Evolutionary conservation across 1,139 yeast species (phyloP).

Genomic region (Hemisphaericaspora subhashii): DNA sequence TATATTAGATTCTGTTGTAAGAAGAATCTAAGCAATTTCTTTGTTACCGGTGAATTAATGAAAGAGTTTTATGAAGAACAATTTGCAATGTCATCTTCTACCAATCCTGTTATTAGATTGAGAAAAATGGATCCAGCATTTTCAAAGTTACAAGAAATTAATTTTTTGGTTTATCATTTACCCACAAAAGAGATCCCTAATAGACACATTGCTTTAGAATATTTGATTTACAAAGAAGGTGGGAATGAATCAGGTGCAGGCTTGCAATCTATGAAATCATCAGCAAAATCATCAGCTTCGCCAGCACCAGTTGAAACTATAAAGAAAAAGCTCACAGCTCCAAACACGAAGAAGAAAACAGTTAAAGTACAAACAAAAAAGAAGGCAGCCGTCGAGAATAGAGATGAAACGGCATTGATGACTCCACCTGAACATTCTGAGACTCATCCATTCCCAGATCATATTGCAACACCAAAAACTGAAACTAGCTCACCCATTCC

Average conservation of each 20-base stretch:
- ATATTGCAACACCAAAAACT: not conserved
- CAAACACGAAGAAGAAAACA: not conserved
- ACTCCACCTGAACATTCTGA: not conserved
- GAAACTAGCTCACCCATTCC: not conserved
- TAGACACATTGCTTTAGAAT: slow-evolving; percentile 18
- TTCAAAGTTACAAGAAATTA: slow-evolving; percentile 19
- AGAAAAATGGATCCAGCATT: slow-evolving; percentile 21
- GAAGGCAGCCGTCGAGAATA: not conserved
- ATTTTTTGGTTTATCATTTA: slow-evolving; percentile 18
- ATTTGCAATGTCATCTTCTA: slow-evolving; percentile 14
- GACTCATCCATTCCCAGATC: not conserved
- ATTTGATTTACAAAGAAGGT: slow-evolving; percentile 15
- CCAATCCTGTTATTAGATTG: slow-evolving; percentile 18
- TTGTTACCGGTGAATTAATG: slow-evolving; percentile 21
- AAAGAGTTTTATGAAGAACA: slow-evolving; percentile 19
- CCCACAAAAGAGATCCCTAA: slow-evolving; percentile 18
- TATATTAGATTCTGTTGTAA: slow-evolving; percentile 18
- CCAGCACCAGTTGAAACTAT: not conserved
- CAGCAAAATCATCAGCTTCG: not conserved
- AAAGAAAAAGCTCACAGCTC: not conserved
- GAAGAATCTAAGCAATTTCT: slow-evolving; percentile 15
- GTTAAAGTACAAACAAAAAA: not conserved
- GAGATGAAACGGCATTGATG: not conserved
- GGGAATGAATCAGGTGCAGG: slow-evolving; percentile 7
- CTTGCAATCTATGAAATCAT: not conserved